Conservation (phyloP, 306 rosid genomes). For the Purshia tridentata region DNA sequence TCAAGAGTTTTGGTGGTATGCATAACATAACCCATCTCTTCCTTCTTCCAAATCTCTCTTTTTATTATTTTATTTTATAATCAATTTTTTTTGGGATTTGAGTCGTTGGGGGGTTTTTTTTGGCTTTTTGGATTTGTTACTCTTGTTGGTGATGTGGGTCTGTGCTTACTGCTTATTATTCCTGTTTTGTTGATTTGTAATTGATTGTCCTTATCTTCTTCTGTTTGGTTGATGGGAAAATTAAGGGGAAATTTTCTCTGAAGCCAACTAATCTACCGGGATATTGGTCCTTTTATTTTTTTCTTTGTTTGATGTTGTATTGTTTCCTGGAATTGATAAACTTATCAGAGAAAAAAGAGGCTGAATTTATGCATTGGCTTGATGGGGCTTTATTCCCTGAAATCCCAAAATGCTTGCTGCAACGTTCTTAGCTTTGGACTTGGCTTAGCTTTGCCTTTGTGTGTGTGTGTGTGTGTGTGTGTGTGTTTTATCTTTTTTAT, state of each 20-base stretch:
- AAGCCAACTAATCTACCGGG: background rate
- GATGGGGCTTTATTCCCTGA: background rate
- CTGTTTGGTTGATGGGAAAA: background rate
- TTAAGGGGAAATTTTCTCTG: background rate
- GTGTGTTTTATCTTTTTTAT: background rate
- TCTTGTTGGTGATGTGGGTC: background rate
- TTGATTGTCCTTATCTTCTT: background rate
- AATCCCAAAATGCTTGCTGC: background rate
- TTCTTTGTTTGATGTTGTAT: background rate
- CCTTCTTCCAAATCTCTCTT: background rate
- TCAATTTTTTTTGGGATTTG: background rate
- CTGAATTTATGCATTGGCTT: background rate
- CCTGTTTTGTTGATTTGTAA: background rate
- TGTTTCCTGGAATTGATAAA: background rate
- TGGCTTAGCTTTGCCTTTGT: too few relatives aligned
- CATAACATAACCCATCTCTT: background rate
- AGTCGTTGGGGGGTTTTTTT: background rate
- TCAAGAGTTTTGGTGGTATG: conserved; percentile 91
- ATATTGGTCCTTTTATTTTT: background rate
- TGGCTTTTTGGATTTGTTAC: background rate
- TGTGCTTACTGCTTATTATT: background rate
- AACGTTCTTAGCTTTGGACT: background rate
- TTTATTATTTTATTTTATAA: background rate
- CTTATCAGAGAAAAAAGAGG: too few relatives aligned
- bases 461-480: too few relatives aligned